A percentile compares a stretch with the other conserved stretches of the same genome.
Conservation (phyloP, 208 protist species). For the Leishmania aethiopica region DNA sequence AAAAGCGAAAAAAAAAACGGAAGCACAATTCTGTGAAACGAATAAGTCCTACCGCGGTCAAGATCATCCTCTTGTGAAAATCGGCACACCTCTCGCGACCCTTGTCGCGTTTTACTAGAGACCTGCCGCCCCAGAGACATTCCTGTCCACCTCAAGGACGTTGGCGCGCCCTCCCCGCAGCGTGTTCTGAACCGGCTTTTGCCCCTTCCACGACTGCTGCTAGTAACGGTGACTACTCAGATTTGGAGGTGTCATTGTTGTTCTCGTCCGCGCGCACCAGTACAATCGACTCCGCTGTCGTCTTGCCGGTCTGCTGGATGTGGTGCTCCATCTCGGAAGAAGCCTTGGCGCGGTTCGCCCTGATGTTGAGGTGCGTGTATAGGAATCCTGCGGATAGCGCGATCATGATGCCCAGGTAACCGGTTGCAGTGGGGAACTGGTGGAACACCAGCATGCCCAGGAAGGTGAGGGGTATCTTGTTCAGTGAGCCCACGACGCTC, state of each 20-base stretch:
- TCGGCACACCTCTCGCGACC: no score
- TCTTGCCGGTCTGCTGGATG: neutral
- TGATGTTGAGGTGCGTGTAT: constrained; percentile 72
- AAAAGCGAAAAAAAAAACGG: no score
- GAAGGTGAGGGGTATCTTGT: constrained; percentile 85
- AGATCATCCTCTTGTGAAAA: neutral
- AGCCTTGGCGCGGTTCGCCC: constrained; percentile 32
- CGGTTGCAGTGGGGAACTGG: constrained; percentile 69
- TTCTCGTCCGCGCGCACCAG: constrained; percentile 19
- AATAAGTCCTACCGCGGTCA: no score
- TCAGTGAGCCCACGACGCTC: constrained; percentile 84
- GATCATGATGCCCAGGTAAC: constrained; percentile 75
- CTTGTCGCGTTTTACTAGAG: neutral
- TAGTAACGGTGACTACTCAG: neutral
- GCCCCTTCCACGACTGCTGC: neutral
- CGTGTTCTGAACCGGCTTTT: neutral
- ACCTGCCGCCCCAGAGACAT: neutral
- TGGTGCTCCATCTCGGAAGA: constrained; percentile 9
- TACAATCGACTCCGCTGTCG: neutral
- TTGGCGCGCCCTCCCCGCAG: neutral
- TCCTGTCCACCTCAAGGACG: neutral
- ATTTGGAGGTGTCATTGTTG: neutral
- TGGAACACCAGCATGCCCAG: constrained; percentile 85
- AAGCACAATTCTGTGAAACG: no score
- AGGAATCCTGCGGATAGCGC: constrained; percentile 73